Evolutionary conservation across 306 rosid genomes (phyloP).

Genomic region (Canavalia gladiata): DNA sequence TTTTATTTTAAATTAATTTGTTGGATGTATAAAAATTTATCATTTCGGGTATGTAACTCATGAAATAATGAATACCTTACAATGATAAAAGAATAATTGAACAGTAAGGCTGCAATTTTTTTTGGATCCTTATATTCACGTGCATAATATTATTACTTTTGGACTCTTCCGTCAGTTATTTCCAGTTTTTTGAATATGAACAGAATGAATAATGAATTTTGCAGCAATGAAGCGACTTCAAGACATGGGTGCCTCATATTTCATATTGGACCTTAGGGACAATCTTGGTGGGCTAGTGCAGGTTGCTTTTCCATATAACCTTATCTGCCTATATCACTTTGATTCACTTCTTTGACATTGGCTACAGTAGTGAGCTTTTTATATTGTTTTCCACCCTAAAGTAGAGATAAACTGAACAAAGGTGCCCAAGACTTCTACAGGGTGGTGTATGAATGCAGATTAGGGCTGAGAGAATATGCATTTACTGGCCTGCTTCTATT

Average conservation of each 20-base stretch:
- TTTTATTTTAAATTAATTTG: neutral
- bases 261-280: slow-evolving; percentile 94
- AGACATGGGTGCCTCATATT: slow-evolving; percentile 89
- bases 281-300: slow-evolving; percentile 98
- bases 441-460: neutral
- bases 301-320: slow-evolving; percentile 58
- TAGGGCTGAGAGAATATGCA: neutral
- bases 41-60: neutral
- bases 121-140: slow-evolving; percentile 11
- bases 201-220: slow-evolving; percentile 48
- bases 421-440: neutral
- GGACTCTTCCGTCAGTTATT: neutral
- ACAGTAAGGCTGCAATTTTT: slow-evolving; percentile 7
- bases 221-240: slow-evolving; percentile 95
- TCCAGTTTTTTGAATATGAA: slow-evolving; percentile 12
- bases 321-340: slow-evolving; percentile 13
- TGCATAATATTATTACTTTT: slow-evolving; percentile 20
- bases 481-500: neutral
- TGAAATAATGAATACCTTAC: slow-evolving; percentile 23
- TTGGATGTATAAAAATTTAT: slow-evolving; percentile 16
- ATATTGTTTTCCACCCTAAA: neutral
- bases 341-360: neutral
- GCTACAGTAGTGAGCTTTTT: neutral
- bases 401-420: slow-evolving; percentile 21
- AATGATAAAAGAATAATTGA: slow-evolving; percentile 17